These are phyloP conservation scores for Pichiaceae sp. DNA, from an alignment of 1,139 yeast genomes.

Conservation along the genomic window DNA sequence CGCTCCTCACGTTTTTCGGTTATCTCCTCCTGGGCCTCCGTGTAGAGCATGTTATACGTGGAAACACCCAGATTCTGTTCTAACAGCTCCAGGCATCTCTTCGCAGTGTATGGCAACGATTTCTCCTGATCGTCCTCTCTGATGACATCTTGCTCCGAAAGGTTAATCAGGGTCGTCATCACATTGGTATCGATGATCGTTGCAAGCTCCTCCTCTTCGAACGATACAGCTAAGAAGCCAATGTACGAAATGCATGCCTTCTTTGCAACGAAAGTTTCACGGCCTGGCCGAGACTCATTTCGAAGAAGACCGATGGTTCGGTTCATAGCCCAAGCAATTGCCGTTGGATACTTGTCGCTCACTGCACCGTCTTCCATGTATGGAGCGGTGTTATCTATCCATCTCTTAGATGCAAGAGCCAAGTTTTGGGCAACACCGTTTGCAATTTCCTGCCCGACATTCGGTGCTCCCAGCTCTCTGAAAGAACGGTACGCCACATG, in stretches of 20 bases:
- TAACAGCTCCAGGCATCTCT: slow-evolving; percentile 62
- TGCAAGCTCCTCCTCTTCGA: slow-evolving; percentile 31
- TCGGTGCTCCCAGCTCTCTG: slow-evolving; percentile 78
- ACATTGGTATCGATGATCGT: slow-evolving; percentile 27
- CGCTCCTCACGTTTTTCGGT: slow-evolving; percentile 65
- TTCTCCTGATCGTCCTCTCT: slow-evolving; percentile 34
- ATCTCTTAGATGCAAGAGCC: slow-evolving; percentile 49
- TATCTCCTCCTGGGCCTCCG: slow-evolving; percentile 55
- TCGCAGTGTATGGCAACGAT: slow-evolving; percentile 43
- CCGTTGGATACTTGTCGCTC: slow-evolving; percentile 26
- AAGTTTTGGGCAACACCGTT: slow-evolving; percentile 61
- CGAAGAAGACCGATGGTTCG: slow-evolving; percentile 58
- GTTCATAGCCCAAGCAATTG: slow-evolving; percentile 55
- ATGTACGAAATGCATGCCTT: slow-evolving; percentile 52
- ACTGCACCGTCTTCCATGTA: slow-evolving; percentile 25
- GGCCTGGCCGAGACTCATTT: slow-evolving; percentile 46
- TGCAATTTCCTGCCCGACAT: slow-evolving; percentile 57
- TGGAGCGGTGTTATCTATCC: slow-evolving; percentile 43
- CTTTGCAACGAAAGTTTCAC: slow-evolving; percentile 50
- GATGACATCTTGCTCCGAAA: slow-evolving; percentile 36
- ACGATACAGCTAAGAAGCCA: slow-evolving; percentile 34
- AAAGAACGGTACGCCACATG: slow-evolving; percentile 58
- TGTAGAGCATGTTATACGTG: slow-evolving; percentile 55
- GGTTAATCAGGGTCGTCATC: slow-evolving; percentile 52
- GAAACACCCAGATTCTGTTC: slow-evolving; percentile 69